Evolutionary conservation across 2,329 filamentous ascomycete genomes (phyloP).

Genomic region (Sporothrix variecibatus): DNA sequence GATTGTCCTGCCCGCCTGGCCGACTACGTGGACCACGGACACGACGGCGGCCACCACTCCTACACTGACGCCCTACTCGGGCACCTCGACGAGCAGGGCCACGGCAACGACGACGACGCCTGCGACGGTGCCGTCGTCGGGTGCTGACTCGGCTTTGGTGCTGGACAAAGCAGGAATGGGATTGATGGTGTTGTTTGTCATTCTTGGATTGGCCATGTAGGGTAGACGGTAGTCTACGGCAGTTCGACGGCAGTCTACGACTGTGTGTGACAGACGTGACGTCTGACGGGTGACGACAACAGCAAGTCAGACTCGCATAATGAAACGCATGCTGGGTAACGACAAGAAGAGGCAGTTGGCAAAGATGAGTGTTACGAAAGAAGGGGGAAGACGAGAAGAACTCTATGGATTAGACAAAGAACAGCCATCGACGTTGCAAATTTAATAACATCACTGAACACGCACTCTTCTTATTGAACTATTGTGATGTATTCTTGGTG

Average conservation of each 20-base stretch:
- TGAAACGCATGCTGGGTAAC: constrained; percentile 20
- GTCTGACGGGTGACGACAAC: background rate
- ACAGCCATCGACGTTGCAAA: background rate
- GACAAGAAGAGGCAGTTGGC: background rate
- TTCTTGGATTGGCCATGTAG: constrained; percentile 27
- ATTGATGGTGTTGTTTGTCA: constrained; percentile 28
- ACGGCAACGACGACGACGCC: constrained; percentile 23
- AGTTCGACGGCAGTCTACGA: background rate
- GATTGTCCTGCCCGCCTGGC: constrained; percentile 29
- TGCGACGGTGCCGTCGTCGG: constrained; percentile 31
- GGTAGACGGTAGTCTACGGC: background rate
- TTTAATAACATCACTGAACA: background rate
- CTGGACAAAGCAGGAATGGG: constrained; percentile 31
- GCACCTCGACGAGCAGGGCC: background rate
- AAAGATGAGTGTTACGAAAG: background rate
- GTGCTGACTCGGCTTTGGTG: constrained; percentile 24
- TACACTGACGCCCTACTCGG: background rate
- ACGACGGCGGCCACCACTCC: background rate
- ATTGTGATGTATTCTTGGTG: background rate
- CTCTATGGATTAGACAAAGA: background rate
- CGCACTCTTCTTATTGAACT: background rate
- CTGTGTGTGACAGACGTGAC: background rate
- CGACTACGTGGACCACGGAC: constrained; percentile 19
- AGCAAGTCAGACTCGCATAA: constrained; percentile 11
- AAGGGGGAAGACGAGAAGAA: background rate